Base-by-base conservation (phyloP, 345 rosid species). In the Camelina hispida region DNA sequence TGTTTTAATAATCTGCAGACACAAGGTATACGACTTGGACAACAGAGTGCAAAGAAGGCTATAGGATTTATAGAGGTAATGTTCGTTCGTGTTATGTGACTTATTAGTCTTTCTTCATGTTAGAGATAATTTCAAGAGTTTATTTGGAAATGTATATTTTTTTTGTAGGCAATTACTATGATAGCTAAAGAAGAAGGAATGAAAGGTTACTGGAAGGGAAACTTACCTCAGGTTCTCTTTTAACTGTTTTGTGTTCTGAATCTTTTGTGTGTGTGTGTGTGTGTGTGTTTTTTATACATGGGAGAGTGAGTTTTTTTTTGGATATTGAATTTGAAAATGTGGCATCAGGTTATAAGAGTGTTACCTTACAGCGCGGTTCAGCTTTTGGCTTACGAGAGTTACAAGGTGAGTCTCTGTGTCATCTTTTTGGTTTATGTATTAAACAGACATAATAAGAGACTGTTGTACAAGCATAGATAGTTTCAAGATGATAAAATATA, bases 171-270 rank as follows among this genome's bases (percentile, higher is more conserved):
- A 28, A 83, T 89, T 16, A 62, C 84, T 55, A 44, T 88, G 83
- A 87, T 92, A 74, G 93, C 89, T 47, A 90, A 92, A 81, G 96
- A 95, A 72, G 97, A 89, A 79, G 99, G 99, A 65, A 50, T 95
- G 13, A 95, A 89, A 83, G 98, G 99, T n/a, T 95, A 90, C 59
- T 90, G 99, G 99, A 95, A 95, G 72, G 99, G 98, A 73, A 95
- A 95, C 79, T 88, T 95, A 60, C 99, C 99, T 25, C 99, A 95
- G 98, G 97, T 91, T 47, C 73, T 35, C 38, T 59, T 59, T 55
- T 13, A 43, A 16, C 69, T 75, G 50, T 50, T 70, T 54, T 3
- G 0, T 13, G n/a, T 20, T 73, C 74, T 10, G n/a, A n/a, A n/a
- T n/a, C n/a, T n/a, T n/a, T n/a, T n/a, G n/a, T n/a, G n/a, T n/a